Evolutionary conservation across 768 basidiomycete genomes (phyloP).

Genomic region (Rhodotorula sphaerocarpa): DNA sequence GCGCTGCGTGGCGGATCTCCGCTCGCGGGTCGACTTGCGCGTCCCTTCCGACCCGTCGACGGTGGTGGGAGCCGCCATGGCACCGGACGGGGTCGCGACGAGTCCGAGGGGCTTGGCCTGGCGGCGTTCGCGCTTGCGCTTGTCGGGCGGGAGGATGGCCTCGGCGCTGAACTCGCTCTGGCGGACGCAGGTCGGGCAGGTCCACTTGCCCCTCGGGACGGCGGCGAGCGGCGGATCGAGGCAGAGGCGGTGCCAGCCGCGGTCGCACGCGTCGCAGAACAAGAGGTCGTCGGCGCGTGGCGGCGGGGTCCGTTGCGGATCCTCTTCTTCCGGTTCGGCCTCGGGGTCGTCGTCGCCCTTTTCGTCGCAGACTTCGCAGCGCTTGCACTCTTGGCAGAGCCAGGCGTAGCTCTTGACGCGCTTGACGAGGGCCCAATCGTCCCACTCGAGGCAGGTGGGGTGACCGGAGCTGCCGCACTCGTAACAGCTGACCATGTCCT

Average conservation of each 20-base stretch:
- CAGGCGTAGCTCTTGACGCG: slow-evolving; percentile 66
- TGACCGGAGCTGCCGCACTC: slow-evolving; percentile 83
- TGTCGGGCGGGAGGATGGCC: background rate
- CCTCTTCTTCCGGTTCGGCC: background rate
- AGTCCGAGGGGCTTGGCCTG: slow-evolving; percentile 16
- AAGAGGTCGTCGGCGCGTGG: slow-evolving; percentile 57
- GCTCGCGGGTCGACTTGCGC: background rate
- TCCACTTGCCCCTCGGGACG: slow-evolving; percentile 55
- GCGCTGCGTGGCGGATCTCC: background rate
- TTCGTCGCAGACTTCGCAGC: slow-evolving; percentile 72
- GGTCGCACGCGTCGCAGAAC: slow-evolving; percentile 89
- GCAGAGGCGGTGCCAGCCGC: slow-evolving; percentile 85
- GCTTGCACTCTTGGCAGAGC: slow-evolving; percentile 87
- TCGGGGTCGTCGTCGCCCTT: slow-evolving; percentile 71
- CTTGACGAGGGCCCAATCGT: slow-evolving; percentile 50
- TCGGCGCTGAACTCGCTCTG: slow-evolving; percentile 1
- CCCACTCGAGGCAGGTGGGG: slow-evolving; percentile 67
- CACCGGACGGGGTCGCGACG: background rate
- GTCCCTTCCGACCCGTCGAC: slow-evolving; percentile 20
- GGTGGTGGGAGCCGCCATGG: no score
- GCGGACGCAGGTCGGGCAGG: slow-evolving; percentile 41
- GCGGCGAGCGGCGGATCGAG: slow-evolving; percentile 61
- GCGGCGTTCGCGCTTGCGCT: slow-evolving; percentile 7
- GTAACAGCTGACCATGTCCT: slow-evolving; percentile 67
- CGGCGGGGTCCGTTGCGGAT: background rate